These are phyloP conservation scores for Arthrobotrys pseudoclavata DNA, from an alignment of 2,329 filamentous ascomycete genomes.

Conservation along the genomic window DNA sequence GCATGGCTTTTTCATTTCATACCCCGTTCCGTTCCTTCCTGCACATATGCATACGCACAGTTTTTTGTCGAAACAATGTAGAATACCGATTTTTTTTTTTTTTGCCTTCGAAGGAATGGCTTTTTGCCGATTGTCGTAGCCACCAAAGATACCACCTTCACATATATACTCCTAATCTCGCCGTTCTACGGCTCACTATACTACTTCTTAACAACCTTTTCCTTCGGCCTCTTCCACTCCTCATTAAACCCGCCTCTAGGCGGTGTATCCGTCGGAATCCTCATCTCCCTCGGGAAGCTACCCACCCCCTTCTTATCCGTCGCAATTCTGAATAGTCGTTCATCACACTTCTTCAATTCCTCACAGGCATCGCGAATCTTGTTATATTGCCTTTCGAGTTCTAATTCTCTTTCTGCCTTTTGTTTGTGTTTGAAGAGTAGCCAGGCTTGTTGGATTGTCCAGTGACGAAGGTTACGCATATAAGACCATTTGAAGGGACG, in stretches of 20 bases:
- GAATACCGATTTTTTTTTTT: slow-evolving; percentile 29
- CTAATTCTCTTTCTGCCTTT: slow-evolving; percentile 74
- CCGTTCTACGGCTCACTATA: slow-evolving; percentile 41
- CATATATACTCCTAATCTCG: not conserved
- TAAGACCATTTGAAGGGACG: slow-evolving; percentile 89
- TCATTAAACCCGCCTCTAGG: slow-evolving; percentile 88
- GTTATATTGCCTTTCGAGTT: slow-evolving; percentile 83
- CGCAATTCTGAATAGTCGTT: slow-evolving; percentile 82
- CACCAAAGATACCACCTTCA: slow-evolving; percentile 19
- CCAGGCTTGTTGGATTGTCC: slow-evolving; percentile 99
- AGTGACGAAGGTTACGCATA: slow-evolving; percentile 89
- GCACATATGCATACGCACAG: slow-evolving; percentile 28
- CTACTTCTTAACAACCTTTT: slow-evolving; percentile 61
- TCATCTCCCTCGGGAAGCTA: slow-evolving; percentile 87
- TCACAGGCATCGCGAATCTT: slow-evolving; percentile 89
- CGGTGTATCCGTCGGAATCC: slow-evolving; percentile 86
- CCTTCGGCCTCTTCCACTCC: slow-evolving; percentile 78
- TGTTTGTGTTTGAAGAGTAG: slow-evolving; percentile 80
- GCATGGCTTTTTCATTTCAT: slow-evolving; percentile 59
- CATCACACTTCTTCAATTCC: slow-evolving; percentile 75
- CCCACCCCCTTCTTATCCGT: slow-evolving; percentile 90
- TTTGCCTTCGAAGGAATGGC: slow-evolving; percentile 5
- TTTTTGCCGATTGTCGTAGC: slow-evolving; percentile 15
- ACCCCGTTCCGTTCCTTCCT: slow-evolving; percentile 5
- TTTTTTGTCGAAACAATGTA: slow-evolving; percentile 41